phyloP scores from a whole-genome alignment of 2,329 filamentous ascomycete genomes.

The Ceratocystis variospora region DNA sequence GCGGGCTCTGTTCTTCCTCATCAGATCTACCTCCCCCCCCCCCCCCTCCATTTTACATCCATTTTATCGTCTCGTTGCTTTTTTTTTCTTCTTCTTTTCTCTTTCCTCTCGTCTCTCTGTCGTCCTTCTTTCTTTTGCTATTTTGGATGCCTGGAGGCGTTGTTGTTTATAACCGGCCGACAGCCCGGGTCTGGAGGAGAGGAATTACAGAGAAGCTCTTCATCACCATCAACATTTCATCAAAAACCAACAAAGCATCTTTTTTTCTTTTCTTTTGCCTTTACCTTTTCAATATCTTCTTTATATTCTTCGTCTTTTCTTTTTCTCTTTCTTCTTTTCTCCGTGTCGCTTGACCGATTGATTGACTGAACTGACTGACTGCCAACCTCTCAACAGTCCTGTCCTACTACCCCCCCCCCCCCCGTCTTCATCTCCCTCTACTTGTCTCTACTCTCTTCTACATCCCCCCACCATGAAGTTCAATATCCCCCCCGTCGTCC shows the following conservation, averaged over 20 bases:
- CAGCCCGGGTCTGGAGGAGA: not conserved
- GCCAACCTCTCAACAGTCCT: too few species aligned
- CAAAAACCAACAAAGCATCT: not conserved
- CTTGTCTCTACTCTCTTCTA: not conserved
- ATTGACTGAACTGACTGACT: too few species aligned
- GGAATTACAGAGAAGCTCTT: not conserved
- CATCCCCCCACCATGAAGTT: not conserved
- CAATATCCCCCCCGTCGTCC: not conserved
- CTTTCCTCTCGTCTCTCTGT: not conserved
- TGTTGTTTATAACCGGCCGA: not conserved
- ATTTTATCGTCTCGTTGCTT: too few species aligned
- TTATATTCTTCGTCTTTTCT: not conserved
- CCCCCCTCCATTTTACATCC: too few species aligned
- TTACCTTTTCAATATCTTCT: not conserved
- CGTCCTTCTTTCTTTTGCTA: not conserved
- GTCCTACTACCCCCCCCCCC: not conserved
- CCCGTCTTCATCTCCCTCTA: not conserved
- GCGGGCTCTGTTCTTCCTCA: too few species aligned
- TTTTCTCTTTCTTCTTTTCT: not conserved
- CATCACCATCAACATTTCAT: not conserved
- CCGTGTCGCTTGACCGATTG: not conserved
- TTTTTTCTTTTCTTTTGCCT: not conserved
- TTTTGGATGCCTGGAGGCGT: constrained; percentile 2
- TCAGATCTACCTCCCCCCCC: too few species aligned
- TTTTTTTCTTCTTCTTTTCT: too few species aligned